Evolutionary conservation across 1,284 basidiomycete species (phyloP).

Genomic region (Ganoderma leucocontextum): DNA sequence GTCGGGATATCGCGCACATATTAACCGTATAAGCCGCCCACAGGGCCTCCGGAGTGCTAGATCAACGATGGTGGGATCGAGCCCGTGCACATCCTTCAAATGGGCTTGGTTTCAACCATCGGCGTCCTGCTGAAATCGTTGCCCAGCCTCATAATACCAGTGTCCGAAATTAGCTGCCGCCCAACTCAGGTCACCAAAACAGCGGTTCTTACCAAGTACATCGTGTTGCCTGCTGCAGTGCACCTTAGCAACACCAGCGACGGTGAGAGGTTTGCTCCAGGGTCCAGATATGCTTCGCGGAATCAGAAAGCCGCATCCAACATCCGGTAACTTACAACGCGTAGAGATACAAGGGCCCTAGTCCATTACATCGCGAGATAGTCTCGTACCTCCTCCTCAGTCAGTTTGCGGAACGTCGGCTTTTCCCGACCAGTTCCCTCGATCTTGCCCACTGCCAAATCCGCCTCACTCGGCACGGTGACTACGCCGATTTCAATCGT

Average conservation of each 20-base stretch:
- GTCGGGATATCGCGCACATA: neutral
- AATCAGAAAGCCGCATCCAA: constrained; percentile 21
- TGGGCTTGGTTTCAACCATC: neutral
- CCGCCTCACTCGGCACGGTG: constrained; percentile 83
- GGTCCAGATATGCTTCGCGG: neutral
- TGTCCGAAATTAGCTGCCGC: neutral
- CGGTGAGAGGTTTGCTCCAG: neutral
- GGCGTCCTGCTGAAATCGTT: neutral
- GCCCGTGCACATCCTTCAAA: neutral
- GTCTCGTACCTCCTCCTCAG: constrained; percentile 94
- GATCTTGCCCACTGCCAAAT: constrained; percentile 77
- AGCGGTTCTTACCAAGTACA: neutral
- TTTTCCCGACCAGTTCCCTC: constrained; percentile 79
- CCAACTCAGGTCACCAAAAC: neutral
- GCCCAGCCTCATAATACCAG: neutral
- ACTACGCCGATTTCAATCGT: constrained; percentile 99
- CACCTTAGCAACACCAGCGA: neutral
- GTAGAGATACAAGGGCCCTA: constrained; percentile 31
- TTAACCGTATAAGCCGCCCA: neutral
- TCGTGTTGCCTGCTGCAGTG: neutral
- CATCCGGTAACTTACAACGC: constrained; percentile 35
- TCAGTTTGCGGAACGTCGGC: constrained; percentile 92
- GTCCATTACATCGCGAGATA: constrained; percentile 80
- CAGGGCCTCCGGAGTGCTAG: neutral
- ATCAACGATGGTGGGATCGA: neutral